These are phyloP conservation scores for Cokeromyces recurvatus DNA, from an alignment of 371 early-diverging fungal species.

Conservation along the genomic window DNA sequence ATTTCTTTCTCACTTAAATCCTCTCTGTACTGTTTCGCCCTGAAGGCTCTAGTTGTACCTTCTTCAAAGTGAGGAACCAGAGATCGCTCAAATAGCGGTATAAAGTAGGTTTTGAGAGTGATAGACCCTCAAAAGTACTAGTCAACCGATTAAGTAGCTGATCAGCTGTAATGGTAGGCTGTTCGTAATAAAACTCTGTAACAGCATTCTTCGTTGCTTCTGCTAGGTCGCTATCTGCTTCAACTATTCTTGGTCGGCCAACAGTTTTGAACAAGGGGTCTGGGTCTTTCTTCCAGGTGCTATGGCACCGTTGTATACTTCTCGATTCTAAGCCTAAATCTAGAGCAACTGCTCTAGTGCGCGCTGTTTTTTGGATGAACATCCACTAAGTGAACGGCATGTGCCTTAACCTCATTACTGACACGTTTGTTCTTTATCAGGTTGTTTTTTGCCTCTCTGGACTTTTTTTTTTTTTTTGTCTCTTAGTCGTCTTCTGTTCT, in stretches of 20 bases:
- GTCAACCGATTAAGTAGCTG: conserved; percentile 1
- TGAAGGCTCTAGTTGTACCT: background rate
- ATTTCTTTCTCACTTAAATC: conserved; percentile 4
- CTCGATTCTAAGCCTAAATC: too few relatives aligned
- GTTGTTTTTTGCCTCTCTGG: too few relatives aligned
- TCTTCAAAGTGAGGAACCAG: background rate
- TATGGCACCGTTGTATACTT: background rate
- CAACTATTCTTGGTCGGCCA: conserved; percentile 4
- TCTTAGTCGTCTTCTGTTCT: too few relatives aligned
- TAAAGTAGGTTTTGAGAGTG: conserved; percentile 1
- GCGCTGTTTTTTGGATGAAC: too few relatives aligned
- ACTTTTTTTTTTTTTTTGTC: too few relatives aligned
- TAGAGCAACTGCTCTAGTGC: too few relatives aligned
- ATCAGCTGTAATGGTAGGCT: conserved; percentile 1
- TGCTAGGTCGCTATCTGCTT: conserved; percentile 1
- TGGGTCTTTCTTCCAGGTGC: conserved; percentile 5
- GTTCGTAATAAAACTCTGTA: background rate
- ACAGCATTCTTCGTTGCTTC: background rate
- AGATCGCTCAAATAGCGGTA: conserved; percentile 2
- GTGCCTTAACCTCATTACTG: too few relatives aligned
- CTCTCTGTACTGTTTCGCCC: background rate
- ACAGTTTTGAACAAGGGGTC: conserved; percentile 6
- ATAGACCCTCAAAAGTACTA: background rate
- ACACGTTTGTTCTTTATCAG: too few relatives aligned
- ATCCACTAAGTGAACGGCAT: too few relatives aligned